Evolutionary conservation across 129 eudicot genomes (phyloP).

Genomic region (Centrapalus pauciflorus): DNA sequence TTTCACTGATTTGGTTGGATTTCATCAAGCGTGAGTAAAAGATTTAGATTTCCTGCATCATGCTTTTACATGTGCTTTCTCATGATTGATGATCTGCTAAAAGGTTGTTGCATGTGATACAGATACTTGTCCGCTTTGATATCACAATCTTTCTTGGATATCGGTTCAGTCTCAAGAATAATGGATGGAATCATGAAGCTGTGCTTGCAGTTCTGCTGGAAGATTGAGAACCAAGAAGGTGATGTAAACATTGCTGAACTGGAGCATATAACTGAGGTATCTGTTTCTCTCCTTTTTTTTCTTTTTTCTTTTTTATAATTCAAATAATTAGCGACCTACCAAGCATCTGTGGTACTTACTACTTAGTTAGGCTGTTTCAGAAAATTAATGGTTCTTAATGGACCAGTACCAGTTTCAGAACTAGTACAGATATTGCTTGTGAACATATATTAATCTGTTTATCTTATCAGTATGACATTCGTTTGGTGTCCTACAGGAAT

Average conservation of each 20-base stretch:
- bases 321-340: not conserved
- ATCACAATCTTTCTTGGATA: constrained; percentile 92
- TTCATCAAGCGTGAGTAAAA: constrained; percentile 83
- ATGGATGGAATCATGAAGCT: constrained; percentile 91
- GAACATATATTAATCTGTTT: too few relatives aligned
- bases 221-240: constrained; percentile 67
- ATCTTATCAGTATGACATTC: too few relatives aligned
- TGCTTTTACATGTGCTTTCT: not conserved
- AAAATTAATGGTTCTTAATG: not conserved
- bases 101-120: constrained; percentile 5
- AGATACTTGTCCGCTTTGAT: constrained; percentile 89
- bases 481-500: too few relatives aligned
- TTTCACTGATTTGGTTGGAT: constrained; percentile 74
- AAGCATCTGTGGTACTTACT: too few relatives aligned
- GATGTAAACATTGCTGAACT: constrained; percentile 51
- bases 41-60: not conserved
- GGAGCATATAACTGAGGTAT: constrained; percentile 86
- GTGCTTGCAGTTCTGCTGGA: constrained; percentile 93
- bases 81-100: not conserved
- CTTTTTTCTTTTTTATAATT: not conserved
- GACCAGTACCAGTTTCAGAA: not conserved
- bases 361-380: too few relatives aligned
- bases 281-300: not conserved
- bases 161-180: constrained; percentile 90
- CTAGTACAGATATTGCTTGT: too few relatives aligned